phyloP scores from a whole-genome alignment of 208 protist genomes.

The Strigomonas culicis region DNA sequence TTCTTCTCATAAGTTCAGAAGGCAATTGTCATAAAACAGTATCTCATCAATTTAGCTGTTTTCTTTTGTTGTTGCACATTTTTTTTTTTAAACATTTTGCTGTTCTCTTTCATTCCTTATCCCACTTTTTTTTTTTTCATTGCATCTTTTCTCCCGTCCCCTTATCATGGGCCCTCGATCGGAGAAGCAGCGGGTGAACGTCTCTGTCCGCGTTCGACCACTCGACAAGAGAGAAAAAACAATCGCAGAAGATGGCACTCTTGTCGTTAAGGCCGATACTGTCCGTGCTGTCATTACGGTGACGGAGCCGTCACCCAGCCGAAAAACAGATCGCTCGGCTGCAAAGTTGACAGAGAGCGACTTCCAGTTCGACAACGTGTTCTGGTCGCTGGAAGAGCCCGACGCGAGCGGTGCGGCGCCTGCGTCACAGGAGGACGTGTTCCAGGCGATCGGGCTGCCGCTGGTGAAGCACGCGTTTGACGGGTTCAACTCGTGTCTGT shows the following conservation, averaged over 20 bases:
- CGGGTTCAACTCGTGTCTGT: constrained; percentile 68
- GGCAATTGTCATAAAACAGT: background rate
- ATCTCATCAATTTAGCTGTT: background rate
- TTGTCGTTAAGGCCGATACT: constrained; percentile 17
- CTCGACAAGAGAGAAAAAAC: constrained; percentile 41
- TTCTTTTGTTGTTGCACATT: constrained; percentile 1
- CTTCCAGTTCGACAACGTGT: constrained; percentile 70
- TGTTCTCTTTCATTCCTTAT: constrained; percentile 2
- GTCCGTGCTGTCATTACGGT: constrained; percentile 20
- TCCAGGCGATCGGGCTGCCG: constrained; percentile 43
- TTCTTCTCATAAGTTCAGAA: background rate
- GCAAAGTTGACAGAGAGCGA: background rate
- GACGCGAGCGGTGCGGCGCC: constrained; percentile 27
- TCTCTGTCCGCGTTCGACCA: constrained; percentile 61
- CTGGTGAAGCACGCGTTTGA: constrained; percentile 48
- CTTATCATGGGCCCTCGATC: background rate
- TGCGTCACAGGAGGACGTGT: constrained; percentile 54
- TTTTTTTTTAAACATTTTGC: background rate
- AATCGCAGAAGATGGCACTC: background rate
- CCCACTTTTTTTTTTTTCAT: background rate
- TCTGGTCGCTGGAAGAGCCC: constrained; percentile 41
- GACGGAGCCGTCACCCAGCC: background rate
- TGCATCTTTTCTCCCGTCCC: background rate
- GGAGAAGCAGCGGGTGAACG: constrained; percentile 33
- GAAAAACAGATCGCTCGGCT: background rate